Percentiles rank a stretch among this genome's conserved stretches.
phyloP scores from a whole-genome alignment of 768 basidiomycete species.

The Boletus rubropictus region DNA sequence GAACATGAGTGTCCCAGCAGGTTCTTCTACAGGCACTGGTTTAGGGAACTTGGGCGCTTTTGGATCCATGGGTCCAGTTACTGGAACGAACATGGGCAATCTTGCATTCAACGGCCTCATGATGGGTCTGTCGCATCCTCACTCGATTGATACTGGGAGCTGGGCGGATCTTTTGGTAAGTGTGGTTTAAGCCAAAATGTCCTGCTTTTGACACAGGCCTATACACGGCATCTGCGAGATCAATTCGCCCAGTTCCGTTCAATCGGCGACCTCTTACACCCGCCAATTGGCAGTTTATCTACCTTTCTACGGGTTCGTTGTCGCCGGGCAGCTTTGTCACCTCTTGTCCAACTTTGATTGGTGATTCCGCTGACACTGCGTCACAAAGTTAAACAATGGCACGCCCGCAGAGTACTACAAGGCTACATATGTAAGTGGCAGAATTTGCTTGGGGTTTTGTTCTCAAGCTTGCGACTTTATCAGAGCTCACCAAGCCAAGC shows the following conservation, averaged over 20 bases:
- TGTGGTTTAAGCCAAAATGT: background rate
- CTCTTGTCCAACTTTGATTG: background rate
- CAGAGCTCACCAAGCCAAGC: constrained; percentile 60
- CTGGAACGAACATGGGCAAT: constrained; percentile 21
- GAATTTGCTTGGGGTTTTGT: background rate
- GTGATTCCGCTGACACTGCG: constrained; percentile 9
- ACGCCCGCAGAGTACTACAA: constrained; percentile 60
- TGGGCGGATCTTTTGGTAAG: constrained; percentile 31
- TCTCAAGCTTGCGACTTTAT: constrained; percentile 2
- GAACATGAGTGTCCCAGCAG: constrained; percentile 16
- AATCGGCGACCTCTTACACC: background rate
- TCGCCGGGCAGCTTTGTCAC: background rate
- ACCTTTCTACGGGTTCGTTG: background rate
- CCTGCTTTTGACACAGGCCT: background rate
- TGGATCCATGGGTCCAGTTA: constrained; percentile 17
- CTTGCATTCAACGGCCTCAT: constrained; percentile 23
- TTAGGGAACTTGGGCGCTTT: constrained; percentile 24
- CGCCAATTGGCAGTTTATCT: background rate
- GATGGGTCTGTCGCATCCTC: constrained; percentile 20
- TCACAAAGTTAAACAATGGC: constrained; percentile 49
- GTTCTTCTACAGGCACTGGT: constrained; percentile 11
- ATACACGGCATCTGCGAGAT: background rate
- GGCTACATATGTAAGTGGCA: constrained; percentile 53
- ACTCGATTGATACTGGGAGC: constrained; percentile 17
- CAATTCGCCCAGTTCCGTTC: background rate